These are phyloP conservation scores for Byssothecium circinans DNA, from an alignment of 2,329 filamentous ascomycete species.

Conservation along the genomic window DNA sequence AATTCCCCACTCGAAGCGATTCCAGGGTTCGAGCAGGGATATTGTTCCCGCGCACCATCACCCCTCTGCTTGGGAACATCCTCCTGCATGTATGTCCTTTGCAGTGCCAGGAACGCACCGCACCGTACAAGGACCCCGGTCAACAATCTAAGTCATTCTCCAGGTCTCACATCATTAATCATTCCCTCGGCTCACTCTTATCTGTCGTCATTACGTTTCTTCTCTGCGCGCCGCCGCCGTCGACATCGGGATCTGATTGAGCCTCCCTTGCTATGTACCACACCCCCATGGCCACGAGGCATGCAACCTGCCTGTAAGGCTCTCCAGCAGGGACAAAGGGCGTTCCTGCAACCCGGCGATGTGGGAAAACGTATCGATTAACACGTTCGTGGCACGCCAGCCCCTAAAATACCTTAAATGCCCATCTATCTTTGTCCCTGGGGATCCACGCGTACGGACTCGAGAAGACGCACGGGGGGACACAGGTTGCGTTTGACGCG, in stretches of 20 bases:
- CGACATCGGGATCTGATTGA: too few species aligned
- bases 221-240: conserved; percentile 10
- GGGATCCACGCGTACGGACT: conserved; percentile 3
- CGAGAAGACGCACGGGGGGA: not conserved
- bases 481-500: not conserved
- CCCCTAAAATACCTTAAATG: conserved; percentile 9
- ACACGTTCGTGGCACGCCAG: not conserved
- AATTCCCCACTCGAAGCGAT: conserved; percentile 1
- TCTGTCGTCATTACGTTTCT: conserved; percentile 19
- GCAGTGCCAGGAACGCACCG: not conserved
- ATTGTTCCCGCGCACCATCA: conserved; percentile 7
- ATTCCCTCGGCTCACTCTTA: conserved; percentile 10
- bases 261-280: conserved; percentile 22
- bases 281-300: conserved; percentile 12
- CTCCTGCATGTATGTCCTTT: not conserved
- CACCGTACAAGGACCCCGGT: conserved; percentile 5
- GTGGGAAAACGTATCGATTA: conserved; percentile 9
- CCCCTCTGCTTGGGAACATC: not conserved
- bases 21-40: not conserved
- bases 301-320: too few species aligned
- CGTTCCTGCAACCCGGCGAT: conserved; percentile 1
- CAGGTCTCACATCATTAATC: conserved; percentile 14
- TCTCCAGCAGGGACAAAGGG: too few species aligned
- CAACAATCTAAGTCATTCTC: not conserved
- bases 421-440: conserved; percentile 27